Percentiles rank a stretch among this genome's conserved stretches.
Evolutionary conservation across 2,329 filamentous ascomycete species (phyloP).

Genomic region (Botryotinia narcissicola): DNA sequence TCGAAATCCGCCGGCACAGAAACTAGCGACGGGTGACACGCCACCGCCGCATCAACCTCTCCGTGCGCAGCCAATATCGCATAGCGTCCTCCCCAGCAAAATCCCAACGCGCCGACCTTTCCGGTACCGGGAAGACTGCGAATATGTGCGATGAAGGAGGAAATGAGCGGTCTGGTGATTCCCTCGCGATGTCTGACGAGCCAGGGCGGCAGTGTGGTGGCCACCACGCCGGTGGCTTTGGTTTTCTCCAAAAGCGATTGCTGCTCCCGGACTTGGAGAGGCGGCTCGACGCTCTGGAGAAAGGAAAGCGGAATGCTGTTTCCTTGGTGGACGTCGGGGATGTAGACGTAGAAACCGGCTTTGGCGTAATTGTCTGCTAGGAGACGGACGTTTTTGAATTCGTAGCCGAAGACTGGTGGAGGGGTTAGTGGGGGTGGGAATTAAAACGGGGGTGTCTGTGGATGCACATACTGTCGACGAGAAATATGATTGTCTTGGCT

Average conservation of each 20-base stretch:
- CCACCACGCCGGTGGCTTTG: slow-evolving; percentile 42
- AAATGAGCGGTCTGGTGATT: slow-evolving; percentile 40
- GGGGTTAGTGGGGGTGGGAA: background rate
- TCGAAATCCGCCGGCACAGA: slow-evolving; percentile 45
- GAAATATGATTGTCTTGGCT: slow-evolving; percentile 46
- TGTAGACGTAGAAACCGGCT: slow-evolving; percentile 44
- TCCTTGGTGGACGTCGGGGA: slow-evolving; percentile 47
- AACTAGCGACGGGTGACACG: slow-evolving; percentile 50
- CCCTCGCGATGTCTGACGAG: slow-evolving; percentile 36
- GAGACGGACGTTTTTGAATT: slow-evolving; percentile 48
- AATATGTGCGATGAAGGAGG: slow-evolving; percentile 41
- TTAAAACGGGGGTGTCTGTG: too few relatives aligned
- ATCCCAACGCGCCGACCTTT: slow-evolving; percentile 54
- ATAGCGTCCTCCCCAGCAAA: slow-evolving; percentile 63
- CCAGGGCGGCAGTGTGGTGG: slow-evolving; percentile 45
- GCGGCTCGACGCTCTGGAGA: slow-evolving; percentile 45
- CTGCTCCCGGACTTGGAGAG: slow-evolving; percentile 41
- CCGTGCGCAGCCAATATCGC: slow-evolving; percentile 46
- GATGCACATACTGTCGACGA: slow-evolving; percentile 47
- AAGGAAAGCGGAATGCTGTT: slow-evolving; percentile 43
- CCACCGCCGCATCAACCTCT: slow-evolving; percentile 43
- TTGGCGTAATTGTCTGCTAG: slow-evolving; percentile 50
- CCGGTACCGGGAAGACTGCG: slow-evolving; percentile 37
- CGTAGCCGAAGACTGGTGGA: slow-evolving; percentile 44
- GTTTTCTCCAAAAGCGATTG: slow-evolving; percentile 42